Evolutionary conservation across 495 filamentous ascomycete species (phyloP), one percentile per base, ranked within the genome.

Genomic region (Parathielavia appendiculata): DNA sequence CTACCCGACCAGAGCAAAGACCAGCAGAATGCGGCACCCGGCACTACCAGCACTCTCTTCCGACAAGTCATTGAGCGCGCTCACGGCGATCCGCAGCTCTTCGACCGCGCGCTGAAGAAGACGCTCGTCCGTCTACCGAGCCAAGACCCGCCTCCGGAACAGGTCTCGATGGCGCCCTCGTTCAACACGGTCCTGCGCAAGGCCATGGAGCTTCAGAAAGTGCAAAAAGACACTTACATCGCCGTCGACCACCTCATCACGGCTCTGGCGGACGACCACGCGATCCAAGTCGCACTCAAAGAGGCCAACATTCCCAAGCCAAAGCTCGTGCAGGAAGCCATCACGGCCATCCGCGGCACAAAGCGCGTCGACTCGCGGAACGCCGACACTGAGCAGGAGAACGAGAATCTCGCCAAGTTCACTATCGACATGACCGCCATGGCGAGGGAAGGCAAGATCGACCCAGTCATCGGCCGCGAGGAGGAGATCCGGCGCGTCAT

Each of bases 401-500:
- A 89, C 65, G 93, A 98, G 73, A 95, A 92, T 62, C 78, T 98
- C 39, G 90, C 91, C 73, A 98, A 96, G 64, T 98, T 93, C 75
- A 96, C 93, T 36, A 92, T 97, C 63, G 93, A 98, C 71, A 91
- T 98, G 90, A 98, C 93, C 11, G 78, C 86, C 23, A 80, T 93
- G 82, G 93, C 93, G 32, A 80, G 93, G 59, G 93, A 97, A 68
- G 93, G 95, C 54, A 97, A 96, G 78, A 92, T 98, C 56, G 93
- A 98, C 68, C 93, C 93, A 1, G 93, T 98, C 57, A 98, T 98
- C 71, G 93, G 93, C 22, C 81, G 93, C 71, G 93, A 97, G 68
- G 93, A 97, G 70, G 93, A 98, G 70, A 97, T 97, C 63, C 79
- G 93, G 63, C 84, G 93, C 58, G 93, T 97, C 12, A 86, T 98